Evolutionary conservation across 2,329 filamentous ascomycete genomes (phyloP).

Genomic region (Colletotrichum sp.): DNA sequence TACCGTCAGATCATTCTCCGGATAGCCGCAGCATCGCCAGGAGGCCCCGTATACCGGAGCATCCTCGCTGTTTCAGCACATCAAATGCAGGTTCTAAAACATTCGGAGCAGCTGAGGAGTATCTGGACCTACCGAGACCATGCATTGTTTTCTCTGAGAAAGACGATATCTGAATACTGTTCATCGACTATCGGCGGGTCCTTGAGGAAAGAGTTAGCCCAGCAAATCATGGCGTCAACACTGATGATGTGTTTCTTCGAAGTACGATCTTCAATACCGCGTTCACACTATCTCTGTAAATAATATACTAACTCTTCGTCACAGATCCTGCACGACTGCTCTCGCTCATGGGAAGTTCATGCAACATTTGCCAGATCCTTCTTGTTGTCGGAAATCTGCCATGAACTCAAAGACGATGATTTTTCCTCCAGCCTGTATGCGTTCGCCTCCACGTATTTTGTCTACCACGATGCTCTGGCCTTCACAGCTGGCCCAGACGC

Average conservation of each 20-base stretch:
- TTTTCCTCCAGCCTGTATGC: background rate
- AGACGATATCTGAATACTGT: background rate
- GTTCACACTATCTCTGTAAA: too few relatives aligned
- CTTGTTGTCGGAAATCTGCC: background rate
- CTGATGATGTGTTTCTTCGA: background rate
- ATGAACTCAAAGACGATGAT: background rate
- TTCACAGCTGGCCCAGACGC: background rate
- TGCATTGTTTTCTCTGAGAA: background rate
- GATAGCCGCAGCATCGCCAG: background rate
- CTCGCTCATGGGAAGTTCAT: background rate
- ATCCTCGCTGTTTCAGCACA: background rate
- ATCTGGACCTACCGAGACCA: background rate
- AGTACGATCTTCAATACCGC: background rate
- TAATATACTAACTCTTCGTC: too few relatives aligned
- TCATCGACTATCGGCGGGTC: background rate
- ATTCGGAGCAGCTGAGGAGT: background rate
- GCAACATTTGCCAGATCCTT: background rate
- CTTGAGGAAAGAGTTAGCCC: background rate
- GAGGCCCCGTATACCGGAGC: background rate
- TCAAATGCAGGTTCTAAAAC: background rate
- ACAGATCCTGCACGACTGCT: background rate
- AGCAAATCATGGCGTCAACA: background rate
- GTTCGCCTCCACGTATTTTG: background rate
- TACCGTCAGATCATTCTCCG: background rate
- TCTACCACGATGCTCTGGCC: background rate